Evolutionary conservation across 208 protist genomes (phyloP), one percentile per base, ranked within the genome.

Genomic region (Leishmania major): DNA sequence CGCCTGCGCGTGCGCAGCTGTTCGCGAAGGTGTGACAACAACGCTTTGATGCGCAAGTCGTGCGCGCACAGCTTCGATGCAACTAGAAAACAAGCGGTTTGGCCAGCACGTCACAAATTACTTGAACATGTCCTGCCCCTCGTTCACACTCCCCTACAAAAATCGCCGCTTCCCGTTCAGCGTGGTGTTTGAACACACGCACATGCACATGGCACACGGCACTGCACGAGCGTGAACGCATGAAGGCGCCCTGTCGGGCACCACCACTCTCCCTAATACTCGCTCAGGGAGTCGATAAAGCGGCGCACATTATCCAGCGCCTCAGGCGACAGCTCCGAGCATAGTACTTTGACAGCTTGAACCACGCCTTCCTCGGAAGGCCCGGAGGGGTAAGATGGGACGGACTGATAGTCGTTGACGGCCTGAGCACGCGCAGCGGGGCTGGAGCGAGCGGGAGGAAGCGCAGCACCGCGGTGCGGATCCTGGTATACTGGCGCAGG

Each of bases 291-390:
- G 79, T 95, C 94, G 28, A 97, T 89, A 77, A 94, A 97, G 69
- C 86, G 91, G 3, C 92, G 92, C 45, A 97, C 87, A 73, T 97
- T 91, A 10, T 89, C 71, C n/a, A 96, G 78, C 0, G 82, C 84
- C 66, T 89, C 80, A 0, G 85, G 80, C 28, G 89, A 91, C 60
- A 97, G 82, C 70, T 97, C 92, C 57, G 91, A 90, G 78, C 91
- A 91, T 25, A 97, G 78, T 45, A 96, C 88, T 74, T 97, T 96
- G 15, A 97, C 88, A 3, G 94, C 94, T 85, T 94, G 92, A 57
- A 97, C 87, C 25, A 96, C 91, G 43, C 94, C 92, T 45, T 88
- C 87, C 81, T 97, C 94, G 2, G 91, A 91, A 11, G 94, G 92
- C 0, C 92, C 92, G 37, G 81, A 22, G 49, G 60, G 55, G 47